phyloP scores from a whole-genome alignment of 768 basidiomycete species.

The Leccinum obscurum region DNA sequence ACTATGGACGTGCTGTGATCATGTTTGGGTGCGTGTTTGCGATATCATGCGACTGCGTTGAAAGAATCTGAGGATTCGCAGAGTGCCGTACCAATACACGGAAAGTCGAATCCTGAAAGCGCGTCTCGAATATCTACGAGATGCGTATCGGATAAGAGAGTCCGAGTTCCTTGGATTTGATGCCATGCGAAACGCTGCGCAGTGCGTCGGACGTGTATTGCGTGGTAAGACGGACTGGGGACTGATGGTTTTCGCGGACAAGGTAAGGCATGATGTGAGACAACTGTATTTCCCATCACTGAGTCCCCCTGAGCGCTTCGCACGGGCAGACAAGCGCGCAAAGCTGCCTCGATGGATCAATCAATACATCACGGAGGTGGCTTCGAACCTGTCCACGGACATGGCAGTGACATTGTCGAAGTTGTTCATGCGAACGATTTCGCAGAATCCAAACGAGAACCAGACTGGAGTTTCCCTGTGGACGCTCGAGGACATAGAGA shows the following conservation, averaged over 20 bases:
- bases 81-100: conserved; percentile 96
- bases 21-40: conserved; percentile 85
- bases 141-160: conserved; percentile 96
- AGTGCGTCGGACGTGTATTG: conserved; percentile 96
- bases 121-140: conserved; percentile 95
- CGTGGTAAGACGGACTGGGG: conserved; percentile 99
- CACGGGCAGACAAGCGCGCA: conserved; percentile 88
- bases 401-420: conserved; percentile 95
- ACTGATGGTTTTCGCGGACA: conserved; percentile 98
- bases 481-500: conserved; percentile 90
- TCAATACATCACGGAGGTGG: conserved; percentile 98
- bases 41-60: neutral
- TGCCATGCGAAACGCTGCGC: conserved; percentile 98
- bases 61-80: conserved; percentile 30
- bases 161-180: conserved; percentile 99
- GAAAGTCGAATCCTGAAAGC: conserved; percentile 97
- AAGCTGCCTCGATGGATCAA: conserved; percentile 99
- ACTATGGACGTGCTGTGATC: conserved; percentile 97
- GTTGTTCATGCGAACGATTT: conserved; percentile 97
- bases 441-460: conserved; percentile 95
- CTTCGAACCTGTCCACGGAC: conserved; percentile 96
- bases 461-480: conserved; percentile 93
- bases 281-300: neutral
- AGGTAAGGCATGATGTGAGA: conserved; percentile 50
- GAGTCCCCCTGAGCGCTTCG: conserved; percentile 67